Conservation (phyloP, 192 early-diverging fungal genomes). For the Backusella parvicylindrica region DNA sequence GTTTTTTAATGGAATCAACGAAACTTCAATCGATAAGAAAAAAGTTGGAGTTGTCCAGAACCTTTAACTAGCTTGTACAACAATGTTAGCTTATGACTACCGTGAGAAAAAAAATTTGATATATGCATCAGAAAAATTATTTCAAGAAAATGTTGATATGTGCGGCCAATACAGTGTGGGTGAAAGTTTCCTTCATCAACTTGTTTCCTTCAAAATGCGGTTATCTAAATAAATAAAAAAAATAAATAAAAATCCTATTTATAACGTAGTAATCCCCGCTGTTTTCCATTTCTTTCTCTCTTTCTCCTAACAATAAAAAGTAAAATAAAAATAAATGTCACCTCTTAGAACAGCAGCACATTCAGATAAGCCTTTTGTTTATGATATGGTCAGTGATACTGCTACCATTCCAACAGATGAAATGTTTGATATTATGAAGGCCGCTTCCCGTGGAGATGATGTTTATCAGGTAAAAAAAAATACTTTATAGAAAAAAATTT, state of each 20-base stretch:
- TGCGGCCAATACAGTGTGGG: no score
- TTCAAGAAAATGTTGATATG: neutral
- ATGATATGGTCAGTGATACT: slow-evolving; percentile 53
- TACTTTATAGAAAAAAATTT: neutral
- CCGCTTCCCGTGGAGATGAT: slow-evolving; percentile 52
- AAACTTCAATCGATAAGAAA: neutral
- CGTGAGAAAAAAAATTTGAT: neutral
- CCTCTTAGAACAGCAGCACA: neutral
- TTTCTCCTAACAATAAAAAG: neutral
- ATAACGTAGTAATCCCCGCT: neutral
- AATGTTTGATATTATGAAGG: slow-evolving; percentile 63
- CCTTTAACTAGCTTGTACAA: neutral
- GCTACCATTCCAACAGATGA: slow-evolving; percentile 55
- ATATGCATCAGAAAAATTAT: neutral
- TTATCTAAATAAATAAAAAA: neutral
- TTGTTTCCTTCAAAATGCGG: neutral
- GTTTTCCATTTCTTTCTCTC: neutral
- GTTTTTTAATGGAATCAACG: neutral
- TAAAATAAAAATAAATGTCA: neutral
- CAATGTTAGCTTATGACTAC: neutral
- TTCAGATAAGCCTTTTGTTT: slow-evolving; percentile 4
- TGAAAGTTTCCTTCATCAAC: neutral
- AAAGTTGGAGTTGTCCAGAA: neutral
- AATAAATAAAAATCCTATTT: neutral
- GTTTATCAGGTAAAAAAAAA: slow-evolving; percentile 40